Conservation (phyloP, 2,329 filamentous ascomycete genomes). For the Claviceps sp. region DNA sequence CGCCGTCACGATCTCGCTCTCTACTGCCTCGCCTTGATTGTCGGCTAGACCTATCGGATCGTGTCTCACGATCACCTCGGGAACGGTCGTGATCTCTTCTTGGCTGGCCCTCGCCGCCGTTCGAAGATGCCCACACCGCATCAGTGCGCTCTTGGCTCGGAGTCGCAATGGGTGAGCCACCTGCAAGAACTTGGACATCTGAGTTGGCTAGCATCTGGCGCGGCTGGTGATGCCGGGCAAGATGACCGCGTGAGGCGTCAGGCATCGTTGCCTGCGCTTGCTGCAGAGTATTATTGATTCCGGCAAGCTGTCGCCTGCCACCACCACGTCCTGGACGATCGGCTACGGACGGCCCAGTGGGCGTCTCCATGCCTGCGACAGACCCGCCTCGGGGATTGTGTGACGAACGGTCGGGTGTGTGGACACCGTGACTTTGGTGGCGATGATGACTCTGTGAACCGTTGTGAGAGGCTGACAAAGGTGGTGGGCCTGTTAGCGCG, state of each 20-base stretch:
- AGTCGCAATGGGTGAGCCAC: slow-evolving; percentile 36
- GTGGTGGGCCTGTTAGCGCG: slow-evolving; percentile 24
- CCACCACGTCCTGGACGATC: slow-evolving; percentile 25
- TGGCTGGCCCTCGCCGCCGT: slow-evolving; percentile 17
- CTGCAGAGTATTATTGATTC: slow-evolving; percentile 46
- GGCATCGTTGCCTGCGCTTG: slow-evolving; percentile 33
- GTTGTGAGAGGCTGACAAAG: slow-evolving; percentile 16
- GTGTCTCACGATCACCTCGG: slow-evolving; percentile 28
- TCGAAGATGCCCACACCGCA: slow-evolving; percentile 20
- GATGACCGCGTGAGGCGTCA: slow-evolving; percentile 22
- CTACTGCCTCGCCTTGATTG: slow-evolving; percentile 34
- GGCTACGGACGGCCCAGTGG: slow-evolving; percentile 21
- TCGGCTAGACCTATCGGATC: slow-evolving; percentile 26
- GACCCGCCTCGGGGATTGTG: slow-evolving; percentile 10
- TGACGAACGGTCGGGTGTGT: slow-evolving; percentile 13
- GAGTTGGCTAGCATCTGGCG: slow-evolving; percentile 35
- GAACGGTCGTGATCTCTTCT: slow-evolving; percentile 28
- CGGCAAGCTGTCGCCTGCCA: slow-evolving; percentile 40
- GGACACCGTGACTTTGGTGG: slow-evolving; percentile 14
- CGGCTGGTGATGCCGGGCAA: slow-evolving; percentile 19
- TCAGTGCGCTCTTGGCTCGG: slow-evolving; percentile 37
- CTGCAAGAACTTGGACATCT: slow-evolving; percentile 42
- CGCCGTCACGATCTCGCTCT: slow-evolving; percentile 36
- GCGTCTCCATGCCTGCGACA: slow-evolving; percentile 16
- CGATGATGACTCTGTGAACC: slow-evolving; percentile 16